Evolutionary conservation across 495 filamentous ascomycete species (phyloP).

Genomic region (Podospora tetraspora): DNA sequence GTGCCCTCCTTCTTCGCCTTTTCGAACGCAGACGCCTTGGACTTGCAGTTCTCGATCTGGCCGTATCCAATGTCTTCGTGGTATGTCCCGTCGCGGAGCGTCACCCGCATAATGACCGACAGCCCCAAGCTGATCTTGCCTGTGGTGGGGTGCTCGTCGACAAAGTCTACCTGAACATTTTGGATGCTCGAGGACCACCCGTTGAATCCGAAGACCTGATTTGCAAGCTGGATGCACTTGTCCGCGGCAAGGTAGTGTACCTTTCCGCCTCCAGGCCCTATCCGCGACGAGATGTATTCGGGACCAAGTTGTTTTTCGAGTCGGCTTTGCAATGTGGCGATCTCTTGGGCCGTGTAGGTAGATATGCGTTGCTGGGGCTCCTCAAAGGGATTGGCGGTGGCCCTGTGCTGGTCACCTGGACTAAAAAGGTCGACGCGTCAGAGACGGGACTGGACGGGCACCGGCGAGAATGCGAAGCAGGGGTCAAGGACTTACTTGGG

Average conservation of each 20-base stretch:
- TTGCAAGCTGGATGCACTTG: constrained; percentile 92
- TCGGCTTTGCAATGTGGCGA: constrained; percentile 77
- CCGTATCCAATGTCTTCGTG: constrained; percentile 98
- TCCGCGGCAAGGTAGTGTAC: constrained; percentile 89
- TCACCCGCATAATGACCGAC: constrained; percentile 83
- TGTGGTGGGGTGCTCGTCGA: constrained; percentile 50
- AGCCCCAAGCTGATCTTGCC: constrained; percentile 76
- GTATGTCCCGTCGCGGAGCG: constrained; percentile 82
- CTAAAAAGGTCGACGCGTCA: constrained; percentile 38
- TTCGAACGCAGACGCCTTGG: constrained; percentile 89
- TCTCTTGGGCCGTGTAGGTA: constrained; percentile 83
- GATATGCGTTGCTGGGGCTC: constrained; percentile 60
- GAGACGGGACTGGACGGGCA: constrained; percentile 21
- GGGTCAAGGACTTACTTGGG: constrained; percentile 39
- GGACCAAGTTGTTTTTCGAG: constrained; percentile 94
- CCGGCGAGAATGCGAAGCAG: not conserved
- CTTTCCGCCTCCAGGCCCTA: constrained; percentile 73
- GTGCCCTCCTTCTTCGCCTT: constrained; percentile 98
- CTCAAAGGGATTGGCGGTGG: constrained; percentile 67
- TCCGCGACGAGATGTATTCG: constrained; percentile 84
- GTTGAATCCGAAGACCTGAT: constrained; percentile 98
- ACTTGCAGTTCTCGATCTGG: constrained; percentile 89
- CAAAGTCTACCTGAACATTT: constrained; percentile 86
- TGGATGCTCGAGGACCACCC: constrained; percentile 92
- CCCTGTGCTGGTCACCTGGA: constrained; percentile 71